A percentile compares a stretch with the other conserved stretches of the same genome.
These are phyloP conservation scores for Mariannaea sp. DNA, from an alignment of 2,329 filamentous ascomycete genomes.

Conservation along the genomic window DNA sequence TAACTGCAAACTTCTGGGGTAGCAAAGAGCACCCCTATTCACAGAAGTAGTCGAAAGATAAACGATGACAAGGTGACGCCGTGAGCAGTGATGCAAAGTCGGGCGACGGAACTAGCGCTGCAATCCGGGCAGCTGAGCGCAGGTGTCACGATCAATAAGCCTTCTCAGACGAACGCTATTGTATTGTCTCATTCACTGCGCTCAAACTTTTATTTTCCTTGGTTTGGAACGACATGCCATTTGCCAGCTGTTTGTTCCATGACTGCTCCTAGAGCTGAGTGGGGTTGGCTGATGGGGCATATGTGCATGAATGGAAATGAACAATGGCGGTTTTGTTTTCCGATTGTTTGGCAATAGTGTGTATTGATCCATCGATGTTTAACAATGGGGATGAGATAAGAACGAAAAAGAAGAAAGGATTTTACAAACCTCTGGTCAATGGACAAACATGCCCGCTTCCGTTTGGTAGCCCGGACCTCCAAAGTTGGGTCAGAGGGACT, in stretches of 20 bases:
- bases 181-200: not conserved
- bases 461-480: slow-evolving; percentile 25
- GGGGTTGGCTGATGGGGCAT: too few relatives aligned
- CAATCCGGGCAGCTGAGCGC: not conserved
- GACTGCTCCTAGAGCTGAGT: not conserved
- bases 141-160: not conserved
- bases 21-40: not conserved
- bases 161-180: not conserved
- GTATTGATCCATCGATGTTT: not conserved
- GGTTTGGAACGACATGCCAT: not conserved
- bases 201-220: not conserved
- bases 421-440: slow-evolving; percentile 31
- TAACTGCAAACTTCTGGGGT: not conserved
- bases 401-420: slow-evolving; percentile 3
- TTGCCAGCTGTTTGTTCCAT: not conserved
- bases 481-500: slow-evolving; percentile 25
- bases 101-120: not conserved
- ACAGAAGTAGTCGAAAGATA: not conserved
- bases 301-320: too few relatives aligned
- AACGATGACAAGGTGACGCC: slow-evolving; percentile 11
- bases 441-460: slow-evolving; percentile 32
- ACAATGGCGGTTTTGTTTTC: too few relatives aligned
- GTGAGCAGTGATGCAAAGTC: slow-evolving; percentile 18
- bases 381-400: not conserved
- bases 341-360: not conserved